phyloP scores from a whole-genome alignment of 2,329 filamentous ascomycete species.

The Exophiala dermatitidis region DNA sequence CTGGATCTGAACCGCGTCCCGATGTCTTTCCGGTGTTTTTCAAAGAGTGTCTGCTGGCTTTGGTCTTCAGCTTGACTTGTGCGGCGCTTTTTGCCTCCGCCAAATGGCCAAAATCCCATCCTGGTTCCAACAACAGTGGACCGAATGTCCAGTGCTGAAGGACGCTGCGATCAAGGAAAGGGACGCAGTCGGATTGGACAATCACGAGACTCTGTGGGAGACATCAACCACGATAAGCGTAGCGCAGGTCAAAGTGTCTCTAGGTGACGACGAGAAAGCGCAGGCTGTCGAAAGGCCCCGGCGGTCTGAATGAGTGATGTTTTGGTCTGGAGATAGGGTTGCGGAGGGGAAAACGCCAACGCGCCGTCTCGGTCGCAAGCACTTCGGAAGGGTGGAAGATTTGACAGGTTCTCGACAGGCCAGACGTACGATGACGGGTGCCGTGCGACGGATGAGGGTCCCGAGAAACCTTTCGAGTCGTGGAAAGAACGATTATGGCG shows the following conservation, averaged over 20 bases:
- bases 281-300: not conserved
- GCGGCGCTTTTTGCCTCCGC: slow-evolving; percentile 25
- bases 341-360: slow-evolving; percentile 6
- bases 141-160: not conserved
- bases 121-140: slow-evolving; percentile 16
- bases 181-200: slow-evolving; percentile 9
- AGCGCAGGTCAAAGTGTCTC: not conserved
- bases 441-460: not conserved
- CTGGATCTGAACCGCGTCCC: not conserved
- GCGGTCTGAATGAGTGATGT: slow-evolving; percentile 3
- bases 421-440: slow-evolving; percentile 4
- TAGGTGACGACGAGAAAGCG: not conserved
- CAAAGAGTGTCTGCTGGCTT: slow-evolving; percentile 10
- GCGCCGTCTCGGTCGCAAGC: slow-evolving; percentile 13
- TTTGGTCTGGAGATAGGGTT: slow-evolving; percentile 7
- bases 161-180: slow-evolving; percentile 13
- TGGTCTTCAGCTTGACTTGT: slow-evolving; percentile 12
- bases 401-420: slow-evolving; percentile 6
- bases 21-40: slow-evolving; percentile 11
- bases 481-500: slow-evolving; percentile 11
- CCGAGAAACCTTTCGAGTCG: not conserved
- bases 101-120: slow-evolving; percentile 29
- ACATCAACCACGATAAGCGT: slow-evolving; percentile 18
- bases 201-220: slow-evolving; percentile 17
- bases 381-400: not conserved